Base-by-base conservation (phyloP, 768 basidiomycete genomes). In the Tricholoma furcatifolium region DNA sequence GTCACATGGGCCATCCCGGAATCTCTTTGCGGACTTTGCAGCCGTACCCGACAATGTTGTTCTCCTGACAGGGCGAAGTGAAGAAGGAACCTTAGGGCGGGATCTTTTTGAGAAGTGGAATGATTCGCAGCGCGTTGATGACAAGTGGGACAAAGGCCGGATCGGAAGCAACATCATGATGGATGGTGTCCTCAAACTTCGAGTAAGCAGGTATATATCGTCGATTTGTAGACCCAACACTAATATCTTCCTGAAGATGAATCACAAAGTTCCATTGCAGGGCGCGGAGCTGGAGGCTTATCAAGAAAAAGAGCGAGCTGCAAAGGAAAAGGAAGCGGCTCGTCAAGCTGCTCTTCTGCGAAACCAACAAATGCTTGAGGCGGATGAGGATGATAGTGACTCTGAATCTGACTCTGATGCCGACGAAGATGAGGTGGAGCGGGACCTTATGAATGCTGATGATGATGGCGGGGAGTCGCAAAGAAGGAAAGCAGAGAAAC, bases 81-180 rank as follows among this genome's bases (percentile, higher is more conserved):
- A 93, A 60, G 85, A 88, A 45, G 87, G 88, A 7, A 93, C 92
- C 0, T 77, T 98, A 9, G 82, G 85, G 8, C 79, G 88, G 9
- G 73, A 82, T 8, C 72, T 99, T 17, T 97, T 93, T 59, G 82
- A 93, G 43, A 80, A 77, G 56, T 99, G 97, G 97, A 88, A 96
- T 61, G 71, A 74, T 44, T 75, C 82, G 2, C 97, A 98, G 70
- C 75, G 84, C n/a, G 74, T 80, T 0, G 85, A 87, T 32, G 84
- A 87, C 35, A 88, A 85, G 61, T 97, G 93, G 85, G 93, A 96
- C 56, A 82, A 85, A 60, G 96, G 95, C 5, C 88, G 81, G 60
- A 90, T 98, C 30, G 97, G 97, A 1, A 83, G 79, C 50, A 91
- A 88, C 59, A 72, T 95, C 34, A 86, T 89, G 82, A 79, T 94